phyloP scores from a whole-genome alignment of 345 rosid genomes.

The Ceriops tagal region DNA sequence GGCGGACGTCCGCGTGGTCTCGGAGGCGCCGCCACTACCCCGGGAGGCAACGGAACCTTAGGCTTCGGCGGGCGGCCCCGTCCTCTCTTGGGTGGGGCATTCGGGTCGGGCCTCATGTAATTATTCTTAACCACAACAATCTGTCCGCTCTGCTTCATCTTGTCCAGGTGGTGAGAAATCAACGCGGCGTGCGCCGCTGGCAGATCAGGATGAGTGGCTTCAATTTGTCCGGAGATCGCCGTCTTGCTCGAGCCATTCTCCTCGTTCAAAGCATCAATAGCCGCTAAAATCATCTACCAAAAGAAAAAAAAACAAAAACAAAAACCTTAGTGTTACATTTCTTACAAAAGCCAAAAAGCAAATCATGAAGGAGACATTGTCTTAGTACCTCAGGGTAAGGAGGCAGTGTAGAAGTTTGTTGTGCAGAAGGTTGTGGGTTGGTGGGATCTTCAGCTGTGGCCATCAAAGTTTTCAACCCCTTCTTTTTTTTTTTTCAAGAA shows the following conservation, averaged over 20 bases:
- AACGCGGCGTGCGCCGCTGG: constrained; percentile 60
- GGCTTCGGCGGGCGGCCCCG: constrained; percentile 92
- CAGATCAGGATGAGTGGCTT: constrained; percentile 42
- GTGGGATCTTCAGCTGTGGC: constrained; percentile 4
- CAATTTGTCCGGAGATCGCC: constrained; percentile 59
- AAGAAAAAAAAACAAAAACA: neutral
- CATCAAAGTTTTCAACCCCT: neutral
- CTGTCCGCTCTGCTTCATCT: constrained; percentile 62
- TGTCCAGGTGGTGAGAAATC: constrained; percentile 58
- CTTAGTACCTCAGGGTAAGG: constrained; percentile 38
- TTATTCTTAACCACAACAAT: constrained; percentile 61
- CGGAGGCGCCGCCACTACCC: constrained; percentile 32
- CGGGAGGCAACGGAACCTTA: constrained; percentile 27
- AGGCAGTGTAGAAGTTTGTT: constrained; percentile 11
- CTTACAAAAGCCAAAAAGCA: neutral
- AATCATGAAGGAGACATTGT: neutral
- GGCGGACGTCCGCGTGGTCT: constrained; percentile 83
- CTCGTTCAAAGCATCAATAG: constrained; percentile 58
- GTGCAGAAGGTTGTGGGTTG: neutral
- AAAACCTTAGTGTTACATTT: neutral
- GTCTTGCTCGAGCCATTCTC: constrained; percentile 53
- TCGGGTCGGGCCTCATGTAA: constrained; percentile 69
- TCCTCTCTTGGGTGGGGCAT: constrained; percentile 80
- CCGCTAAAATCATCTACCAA: constrained; percentile 64
- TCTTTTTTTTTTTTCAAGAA: neutral